phyloP scores from a whole-genome alignment of 2,329 filamentous ascomycete species.

The Daldinia sp. region DNA sequence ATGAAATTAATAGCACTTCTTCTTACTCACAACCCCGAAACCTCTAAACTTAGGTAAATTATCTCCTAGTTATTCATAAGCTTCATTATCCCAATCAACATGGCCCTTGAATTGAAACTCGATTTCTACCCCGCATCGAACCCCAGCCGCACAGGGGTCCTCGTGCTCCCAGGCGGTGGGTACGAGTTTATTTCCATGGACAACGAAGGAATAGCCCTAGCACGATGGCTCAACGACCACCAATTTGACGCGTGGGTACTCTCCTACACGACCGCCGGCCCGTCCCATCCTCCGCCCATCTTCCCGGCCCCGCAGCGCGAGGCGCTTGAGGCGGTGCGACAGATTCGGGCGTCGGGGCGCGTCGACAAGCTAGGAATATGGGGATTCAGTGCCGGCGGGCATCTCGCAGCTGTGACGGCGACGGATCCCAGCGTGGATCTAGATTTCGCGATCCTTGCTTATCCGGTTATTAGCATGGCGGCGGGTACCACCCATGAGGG shows the following conservation, averaged over 20 bases:
- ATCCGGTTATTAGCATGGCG: constrained; percentile 46
- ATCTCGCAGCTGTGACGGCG: constrained; percentile 43
- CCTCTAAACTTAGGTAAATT: not conserved
- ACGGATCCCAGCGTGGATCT: constrained; percentile 28
- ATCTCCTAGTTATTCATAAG: not conserved
- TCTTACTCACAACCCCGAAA: not conserved
- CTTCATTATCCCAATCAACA: not conserved
- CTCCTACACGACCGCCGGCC: constrained; percentile 39
- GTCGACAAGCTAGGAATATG: constrained; percentile 45
- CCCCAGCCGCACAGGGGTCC: constrained; percentile 36
- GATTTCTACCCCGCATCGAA: constrained; percentile 29
- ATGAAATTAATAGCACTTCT: not conserved
- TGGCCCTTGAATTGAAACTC: constrained; percentile 20
- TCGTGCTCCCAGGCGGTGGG: constrained; percentile 46
- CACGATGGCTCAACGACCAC: constrained; percentile 44
- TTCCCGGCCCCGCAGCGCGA: constrained; percentile 41
- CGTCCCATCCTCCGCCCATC: constrained; percentile 28
- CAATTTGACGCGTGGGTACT: constrained; percentile 46
- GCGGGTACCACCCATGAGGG: constrained; percentile 32
- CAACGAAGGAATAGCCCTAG: constrained; percentile 40
- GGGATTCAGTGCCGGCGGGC: constrained; percentile 47
- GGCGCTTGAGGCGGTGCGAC: constrained; percentile 38
- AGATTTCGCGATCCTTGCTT: constrained; percentile 47
- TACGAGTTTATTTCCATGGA: constrained; percentile 42
- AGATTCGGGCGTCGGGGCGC: constrained; percentile 34